Conservation (phyloP, 352 stramenopile genomes). For the Blastocystis sp. region DNA sequence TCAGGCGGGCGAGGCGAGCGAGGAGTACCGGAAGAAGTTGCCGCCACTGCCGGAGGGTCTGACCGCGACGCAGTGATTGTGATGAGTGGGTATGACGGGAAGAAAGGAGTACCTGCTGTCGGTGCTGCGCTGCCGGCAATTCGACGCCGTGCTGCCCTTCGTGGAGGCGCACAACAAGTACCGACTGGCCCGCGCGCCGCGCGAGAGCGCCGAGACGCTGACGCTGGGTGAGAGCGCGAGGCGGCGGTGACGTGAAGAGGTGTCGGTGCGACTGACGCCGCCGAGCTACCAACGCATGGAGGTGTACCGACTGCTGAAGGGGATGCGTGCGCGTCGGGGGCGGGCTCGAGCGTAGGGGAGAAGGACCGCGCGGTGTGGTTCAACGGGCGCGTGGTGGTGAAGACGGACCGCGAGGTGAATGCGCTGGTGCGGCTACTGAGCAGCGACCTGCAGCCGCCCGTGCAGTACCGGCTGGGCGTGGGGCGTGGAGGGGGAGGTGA, state of each 20-base stretch:
- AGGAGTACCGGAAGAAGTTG: conserved; percentile 4
- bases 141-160: conserved; percentile 3
- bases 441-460: neutral
- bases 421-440: conserved; percentile 6
- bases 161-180: conserved; percentile 35
- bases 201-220: conserved; percentile 3
- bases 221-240: neutral
- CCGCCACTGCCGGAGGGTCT: neutral
- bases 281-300: conserved; percentile 34
- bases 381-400: conserved; percentile 5
- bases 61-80: conserved; percentile 20
- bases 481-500: neutral
- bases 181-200: neutral
- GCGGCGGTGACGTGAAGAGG: neutral
- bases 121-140: conserved; percentile 14
- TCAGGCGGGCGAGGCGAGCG: conserved; percentile 10
- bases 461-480: conserved; percentile 43
- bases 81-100: neutral
- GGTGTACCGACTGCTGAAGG: conserved; percentile 33
- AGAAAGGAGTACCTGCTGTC: conserved; percentile 39
- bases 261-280: conserved; percentile 46
- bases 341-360: neutral
- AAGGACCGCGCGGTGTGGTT: conserved; percentile 23
- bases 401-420: neutral
- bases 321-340: neutral